phyloP scores from a whole-genome alignment of 2,329 filamentous ascomycete species.

The Ceratocystis cacaofunesta region DNA sequence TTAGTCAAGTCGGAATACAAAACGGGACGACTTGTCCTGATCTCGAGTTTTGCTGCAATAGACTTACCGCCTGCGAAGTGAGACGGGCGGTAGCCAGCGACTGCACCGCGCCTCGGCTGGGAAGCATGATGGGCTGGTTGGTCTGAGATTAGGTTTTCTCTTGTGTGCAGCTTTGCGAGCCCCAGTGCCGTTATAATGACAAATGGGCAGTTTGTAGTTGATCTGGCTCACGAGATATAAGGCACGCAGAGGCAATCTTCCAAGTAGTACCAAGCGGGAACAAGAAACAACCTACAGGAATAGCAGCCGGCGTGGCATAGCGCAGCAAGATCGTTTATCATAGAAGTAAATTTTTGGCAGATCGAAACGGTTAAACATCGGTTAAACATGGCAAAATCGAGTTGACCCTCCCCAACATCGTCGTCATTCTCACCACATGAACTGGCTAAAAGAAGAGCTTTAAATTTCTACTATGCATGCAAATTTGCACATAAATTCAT shows the following conservation, averaged over 20 bases:
- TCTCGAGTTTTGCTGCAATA: neutral
- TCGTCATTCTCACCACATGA: neutral
- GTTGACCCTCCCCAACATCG: neutral
- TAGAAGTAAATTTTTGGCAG: slow-evolving; percentile 18
- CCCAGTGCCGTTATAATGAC: too few relatives aligned
- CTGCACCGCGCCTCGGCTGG: slow-evolving; percentile 31
- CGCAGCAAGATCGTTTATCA: slow-evolving; percentile 2
- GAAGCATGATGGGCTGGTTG: slow-evolving; percentile 27
- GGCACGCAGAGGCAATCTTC: too few relatives aligned
- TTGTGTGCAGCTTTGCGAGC: neutral
- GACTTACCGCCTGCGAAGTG: slow-evolving; percentile 23
- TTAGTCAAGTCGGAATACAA: neutral
- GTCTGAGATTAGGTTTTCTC: neutral
- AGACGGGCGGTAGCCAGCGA: slow-evolving; percentile 26
- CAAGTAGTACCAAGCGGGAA: too few relatives aligned
- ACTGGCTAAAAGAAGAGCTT: neutral
- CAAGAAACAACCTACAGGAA: too few relatives aligned
- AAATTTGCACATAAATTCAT: neutral
- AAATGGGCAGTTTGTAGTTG: too few relatives aligned
- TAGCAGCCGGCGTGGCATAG: neutral
- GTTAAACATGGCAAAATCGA: slow-evolving; percentile 12
- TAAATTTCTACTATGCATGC: neutral
- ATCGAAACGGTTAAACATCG: slow-evolving; percentile 13
- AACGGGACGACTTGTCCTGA: neutral
- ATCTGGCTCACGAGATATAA: too few relatives aligned